phyloP scores from a whole-genome alignment of 2,329 filamentous ascomycete genomes.

The Calonectria crousiana region DNA sequence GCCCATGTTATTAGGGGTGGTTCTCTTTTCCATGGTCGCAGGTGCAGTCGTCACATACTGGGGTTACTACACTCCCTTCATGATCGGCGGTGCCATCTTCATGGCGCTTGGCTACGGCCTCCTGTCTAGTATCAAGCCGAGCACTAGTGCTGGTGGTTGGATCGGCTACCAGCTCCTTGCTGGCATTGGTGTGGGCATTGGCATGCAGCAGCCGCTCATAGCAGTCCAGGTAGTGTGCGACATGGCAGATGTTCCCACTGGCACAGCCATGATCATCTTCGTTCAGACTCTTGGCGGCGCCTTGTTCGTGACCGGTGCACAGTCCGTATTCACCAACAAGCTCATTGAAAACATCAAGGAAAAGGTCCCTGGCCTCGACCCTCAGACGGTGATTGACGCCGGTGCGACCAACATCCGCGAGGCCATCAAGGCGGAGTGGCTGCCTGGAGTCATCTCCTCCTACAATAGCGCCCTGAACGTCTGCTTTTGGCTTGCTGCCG shows the following conservation, averaged over 20 bases:
- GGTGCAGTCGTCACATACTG: slow-evolving; percentile 51
- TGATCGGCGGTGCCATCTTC: slow-evolving; percentile 52
- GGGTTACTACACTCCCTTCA: slow-evolving; percentile 60
- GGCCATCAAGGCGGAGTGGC: slow-evolving; percentile 43
- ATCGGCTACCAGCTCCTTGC: slow-evolving; percentile 57
- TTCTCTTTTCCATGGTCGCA: slow-evolving; percentile 49
- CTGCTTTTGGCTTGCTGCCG: slow-evolving; percentile 58
- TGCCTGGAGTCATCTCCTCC: slow-evolving; percentile 51
- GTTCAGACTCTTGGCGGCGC: slow-evolving; percentile 55
- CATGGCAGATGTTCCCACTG: slow-evolving; percentile 48
- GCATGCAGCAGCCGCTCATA: slow-evolving; percentile 59
- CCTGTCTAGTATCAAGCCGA: slow-evolving; percentile 54
- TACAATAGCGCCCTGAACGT: slow-evolving; percentile 60
- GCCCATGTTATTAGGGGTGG: slow-evolving; percentile 53
- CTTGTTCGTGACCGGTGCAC: slow-evolving; percentile 61
- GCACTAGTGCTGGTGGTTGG: slow-evolving; percentile 53
- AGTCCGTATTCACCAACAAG: slow-evolving; percentile 63
- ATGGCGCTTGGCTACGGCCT: slow-evolving; percentile 55
- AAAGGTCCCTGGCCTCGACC: slow-evolving; percentile 51
- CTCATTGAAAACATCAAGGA: slow-evolving; percentile 54
- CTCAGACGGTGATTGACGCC: slow-evolving; percentile 45
- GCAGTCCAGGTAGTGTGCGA: slow-evolving; percentile 55
- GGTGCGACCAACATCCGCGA: slow-evolving; percentile 55
- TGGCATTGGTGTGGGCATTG: slow-evolving; percentile 53
- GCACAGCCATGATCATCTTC: slow-evolving; percentile 51